Conservation (phyloP, 2,329 filamentous ascomycete species). For the Curvularia lunata region DNA sequence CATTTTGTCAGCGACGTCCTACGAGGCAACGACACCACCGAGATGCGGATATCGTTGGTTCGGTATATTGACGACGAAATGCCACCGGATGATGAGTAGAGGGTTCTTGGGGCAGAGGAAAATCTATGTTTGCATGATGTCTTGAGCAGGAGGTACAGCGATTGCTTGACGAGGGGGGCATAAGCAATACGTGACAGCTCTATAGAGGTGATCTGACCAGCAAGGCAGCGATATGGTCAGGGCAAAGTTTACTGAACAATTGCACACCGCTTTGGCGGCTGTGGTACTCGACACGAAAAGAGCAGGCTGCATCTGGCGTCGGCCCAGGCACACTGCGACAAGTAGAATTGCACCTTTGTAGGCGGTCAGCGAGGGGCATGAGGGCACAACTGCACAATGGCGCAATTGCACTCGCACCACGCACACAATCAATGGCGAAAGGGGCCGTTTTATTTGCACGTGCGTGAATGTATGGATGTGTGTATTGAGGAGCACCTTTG, state of each 20-base stretch:
- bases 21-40: constrained; percentile 91
- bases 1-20: constrained; percentile 95
- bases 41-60: constrained; percentile 92
- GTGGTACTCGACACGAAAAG: background rate
- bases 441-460: background rate
- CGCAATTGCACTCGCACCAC: constrained; percentile 16
- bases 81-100: constrained; percentile 91
- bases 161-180: background rate
- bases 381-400: constrained; percentile 12
- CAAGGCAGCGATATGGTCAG: background rate
- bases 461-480: constrained; percentile 7
- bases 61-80: constrained; percentile 97
- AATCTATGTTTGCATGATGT: background rate
- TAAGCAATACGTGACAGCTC: background rate
- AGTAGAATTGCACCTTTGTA: constrained; percentile 14
- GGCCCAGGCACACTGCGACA: constrained; percentile 1
- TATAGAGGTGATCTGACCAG: background rate
- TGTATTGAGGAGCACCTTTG: background rate
- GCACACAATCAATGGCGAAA: constrained; percentile 2
- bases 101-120: background rate
- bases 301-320: background rate
- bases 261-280: constrained; percentile 3
- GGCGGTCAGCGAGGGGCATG: constrained; percentile 8
- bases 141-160: constrained; percentile 1
- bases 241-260: background rate